Conservation (phyloP, 139 green algal species). For the Pleodorina starrii region DNA sequence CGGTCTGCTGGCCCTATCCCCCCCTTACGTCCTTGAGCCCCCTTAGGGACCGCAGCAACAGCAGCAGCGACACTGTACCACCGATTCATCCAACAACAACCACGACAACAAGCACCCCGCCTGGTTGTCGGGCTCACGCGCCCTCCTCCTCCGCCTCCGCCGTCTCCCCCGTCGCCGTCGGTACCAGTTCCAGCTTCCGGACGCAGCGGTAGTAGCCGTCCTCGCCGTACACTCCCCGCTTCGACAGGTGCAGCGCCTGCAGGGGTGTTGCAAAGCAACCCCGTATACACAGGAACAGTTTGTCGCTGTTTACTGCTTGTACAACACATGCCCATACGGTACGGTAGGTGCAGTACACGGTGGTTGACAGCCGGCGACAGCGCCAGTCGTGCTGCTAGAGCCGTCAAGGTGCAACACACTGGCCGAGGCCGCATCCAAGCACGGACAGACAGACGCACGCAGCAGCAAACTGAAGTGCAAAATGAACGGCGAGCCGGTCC, state of each 20-base stretch:
- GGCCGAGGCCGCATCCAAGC: neutral
- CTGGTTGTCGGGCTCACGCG: too few relatives aligned
- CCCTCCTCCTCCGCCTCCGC: too few relatives aligned
- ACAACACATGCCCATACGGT: neutral
- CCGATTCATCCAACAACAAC: too few relatives aligned
- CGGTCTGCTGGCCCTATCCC: too few relatives aligned
- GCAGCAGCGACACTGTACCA: too few relatives aligned
- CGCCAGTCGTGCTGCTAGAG: neutral
- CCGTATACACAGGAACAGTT: neutral
- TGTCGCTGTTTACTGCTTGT: neutral
- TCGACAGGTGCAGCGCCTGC: constrained; percentile 47
- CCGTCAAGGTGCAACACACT: too few relatives aligned
- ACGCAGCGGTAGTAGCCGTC: constrained; percentile 61
- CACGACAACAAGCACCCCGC: too few relatives aligned
- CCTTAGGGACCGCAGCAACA: too few relatives aligned
- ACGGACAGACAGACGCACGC: neutral
- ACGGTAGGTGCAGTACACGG: neutral
- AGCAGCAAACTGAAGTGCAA: neutral
- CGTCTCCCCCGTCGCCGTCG: too few relatives aligned
- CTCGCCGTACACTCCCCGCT: constrained; percentile 52
- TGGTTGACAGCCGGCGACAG: neutral
- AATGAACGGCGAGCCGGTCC: neutral
- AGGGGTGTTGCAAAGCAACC: neutral
- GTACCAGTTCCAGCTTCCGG: neutral
- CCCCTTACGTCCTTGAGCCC: too few relatives aligned